Base-by-base conservation (phyloP, 495 filamentous ascomycete genomes). In the Penicillium arizonense region DNA sequence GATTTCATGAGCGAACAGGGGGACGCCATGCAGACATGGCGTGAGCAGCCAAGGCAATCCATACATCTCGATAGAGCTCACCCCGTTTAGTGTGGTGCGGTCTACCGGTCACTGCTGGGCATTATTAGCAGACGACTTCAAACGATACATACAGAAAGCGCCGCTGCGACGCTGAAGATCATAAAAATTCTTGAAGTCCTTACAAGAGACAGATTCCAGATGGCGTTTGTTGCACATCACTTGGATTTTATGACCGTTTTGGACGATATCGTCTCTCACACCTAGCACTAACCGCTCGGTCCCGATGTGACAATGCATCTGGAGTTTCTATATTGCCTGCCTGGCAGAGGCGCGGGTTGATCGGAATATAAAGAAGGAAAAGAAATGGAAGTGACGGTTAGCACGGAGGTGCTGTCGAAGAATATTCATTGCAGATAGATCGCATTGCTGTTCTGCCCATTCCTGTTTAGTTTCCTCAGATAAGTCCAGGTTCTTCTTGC, bases 1-100 rank as follows among this genome's bases (percentile, higher is more conserved):
- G 1, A 18, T 18, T 1, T 1, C 18, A 18, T 18, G 1, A 18
- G 18, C 1, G 1, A 18, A 18, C 18, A 18, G 18, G 3, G 94
- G 93, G n/a, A 96, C 67, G 52, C 82, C 82, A 53, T 91, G 87
- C 16, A 96, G 68, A 62, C 83, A 85, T 3, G 91, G 91, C 21
- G 88, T 81, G 14, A 97, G 74, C 3, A 96, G 70, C 47, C 75
- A 63, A 23, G 92, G 90, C 30, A 90, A 56, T 34, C 82, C 68
- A 5, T 74, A 84, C 3, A 84, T 87, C 41, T 79, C 69, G 36
- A 98, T 61, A 10, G 90, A 96, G 77, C 67, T 96, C 87, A n/a
- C 89, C 90, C 28, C 81, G 73, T 7, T 73, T 64, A 2, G 89
- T 92, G 23, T 86, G 81, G 35, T 83, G 85, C 14, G 90, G 86